phyloP scores from a whole-genome alignment of 2,329 filamentous ascomycete species.

The Fusarium sp. region DNA sequence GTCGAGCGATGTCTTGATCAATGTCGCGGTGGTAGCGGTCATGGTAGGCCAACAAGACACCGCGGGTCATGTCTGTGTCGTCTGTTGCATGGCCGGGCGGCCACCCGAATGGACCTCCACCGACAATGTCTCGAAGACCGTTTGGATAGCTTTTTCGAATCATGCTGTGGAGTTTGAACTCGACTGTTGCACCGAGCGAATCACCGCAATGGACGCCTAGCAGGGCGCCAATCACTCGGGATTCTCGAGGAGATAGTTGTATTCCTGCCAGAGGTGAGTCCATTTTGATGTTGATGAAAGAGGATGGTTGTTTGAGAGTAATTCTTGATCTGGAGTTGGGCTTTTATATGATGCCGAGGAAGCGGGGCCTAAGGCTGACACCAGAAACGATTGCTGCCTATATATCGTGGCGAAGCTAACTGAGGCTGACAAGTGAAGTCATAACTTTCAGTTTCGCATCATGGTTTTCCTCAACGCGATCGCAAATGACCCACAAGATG shows the following conservation, averaged over 20 bases:
- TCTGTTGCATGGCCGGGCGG: conserved; percentile 58
- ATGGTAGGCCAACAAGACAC: conserved; percentile 57
- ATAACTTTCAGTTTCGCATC: too few relatives aligned
- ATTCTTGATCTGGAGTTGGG: too few relatives aligned
- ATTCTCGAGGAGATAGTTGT: conserved; percentile 31
- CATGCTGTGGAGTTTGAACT: conserved; percentile 53
- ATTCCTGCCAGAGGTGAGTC: neutral
- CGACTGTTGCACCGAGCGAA: conserved; percentile 58
- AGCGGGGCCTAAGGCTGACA: neutral
- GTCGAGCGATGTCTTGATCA: conserved; percentile 46
- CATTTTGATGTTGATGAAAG: neutral
- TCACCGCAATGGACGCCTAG: conserved; percentile 61
- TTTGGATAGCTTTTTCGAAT: conserved; percentile 51
- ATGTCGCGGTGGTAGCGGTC: conserved; percentile 30
- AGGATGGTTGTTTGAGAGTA: neutral
- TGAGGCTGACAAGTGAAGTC: neutral
- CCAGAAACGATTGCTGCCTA: neutral
- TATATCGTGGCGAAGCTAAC: neutral
- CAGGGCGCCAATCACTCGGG: conserved; percentile 56
- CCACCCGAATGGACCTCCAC: conserved; percentile 58
- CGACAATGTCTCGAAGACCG: conserved; percentile 56
- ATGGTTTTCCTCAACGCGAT: too few relatives aligned
- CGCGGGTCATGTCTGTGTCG: conserved; percentile 60
- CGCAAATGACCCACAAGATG: rapidly evolving
- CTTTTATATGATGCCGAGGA: neutral